phyloP scores from a whole-genome alignment of 192 early-diverging fungal species.

The Linderina pennispora region DNA sequence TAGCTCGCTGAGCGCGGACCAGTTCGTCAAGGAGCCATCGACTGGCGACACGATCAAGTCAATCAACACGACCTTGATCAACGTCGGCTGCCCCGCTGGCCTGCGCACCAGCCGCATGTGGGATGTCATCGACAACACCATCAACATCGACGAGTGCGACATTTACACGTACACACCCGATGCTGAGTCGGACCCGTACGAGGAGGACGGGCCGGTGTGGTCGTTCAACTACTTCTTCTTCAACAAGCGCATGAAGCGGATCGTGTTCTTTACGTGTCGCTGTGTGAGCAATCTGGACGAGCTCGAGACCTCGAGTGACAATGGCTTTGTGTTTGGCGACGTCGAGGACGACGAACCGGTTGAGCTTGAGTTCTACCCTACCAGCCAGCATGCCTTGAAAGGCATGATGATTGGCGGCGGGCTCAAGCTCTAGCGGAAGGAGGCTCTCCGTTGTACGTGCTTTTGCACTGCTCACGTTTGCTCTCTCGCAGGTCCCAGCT shows the following conservation, averaged over 20 bases:
- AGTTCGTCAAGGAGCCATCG: conserved; percentile 60
- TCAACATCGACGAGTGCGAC: conserved; percentile 78
- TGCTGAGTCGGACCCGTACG: conserved; percentile 83
- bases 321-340: conserved; percentile 38
- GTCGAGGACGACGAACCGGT: conserved; percentile 32
- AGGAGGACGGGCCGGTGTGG: conserved; percentile 87
- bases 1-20: conserved; percentile 48
- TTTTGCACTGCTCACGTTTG: background rate
- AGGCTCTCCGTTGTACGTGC: no score
- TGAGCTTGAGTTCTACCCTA: conserved; percentile 30
- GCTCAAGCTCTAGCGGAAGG: conserved; percentile 17
- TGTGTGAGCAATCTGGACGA: conserved; percentile 73
- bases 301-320: conserved; percentile 33
- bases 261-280: conserved; percentile 87
- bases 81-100: conserved; percentile 55
- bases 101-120: conserved; percentile 60
- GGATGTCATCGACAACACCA: conserved; percentile 82
- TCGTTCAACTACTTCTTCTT: conserved; percentile 98
- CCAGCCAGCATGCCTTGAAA: conserved; percentile 24
- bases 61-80: conserved; percentile 81
- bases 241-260: conserved; percentile 83
- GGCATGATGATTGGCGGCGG: conserved; percentile 29
- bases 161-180: conserved; percentile 90
- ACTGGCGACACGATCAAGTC: conserved; percentile 68
- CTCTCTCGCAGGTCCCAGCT: background rate